Base-by-base conservation (phyloP, 1,284 basidiomycete species). In the Moesziomyces parantarcticus region DNA sequence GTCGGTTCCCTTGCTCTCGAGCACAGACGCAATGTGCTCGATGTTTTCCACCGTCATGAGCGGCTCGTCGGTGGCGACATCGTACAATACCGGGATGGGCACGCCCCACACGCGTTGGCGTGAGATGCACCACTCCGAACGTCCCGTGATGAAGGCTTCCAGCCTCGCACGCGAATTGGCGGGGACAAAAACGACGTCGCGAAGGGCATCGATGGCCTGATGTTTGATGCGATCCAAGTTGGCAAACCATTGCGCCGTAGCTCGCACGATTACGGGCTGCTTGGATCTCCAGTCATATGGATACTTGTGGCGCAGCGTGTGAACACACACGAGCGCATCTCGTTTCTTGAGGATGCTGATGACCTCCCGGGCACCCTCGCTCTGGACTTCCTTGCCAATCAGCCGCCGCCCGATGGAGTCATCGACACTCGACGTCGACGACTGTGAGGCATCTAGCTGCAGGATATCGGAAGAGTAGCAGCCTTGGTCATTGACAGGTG, bases 71-170 rank as follows among this genome's bases (percentile, higher is more conserved):
- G 89, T 89, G 1, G 87, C 86, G 1, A 87, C 84, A 75, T 92
- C 90, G 80, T 95, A 89, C 1, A 99, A 85, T 0, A 93, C 91
- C 0, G 95, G 96, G 65, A 99, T 97, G 1, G 97, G 97, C 1
- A 98, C 93, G 32, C 97, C 97, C 97, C 97, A 99, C 18, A 92
- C 91, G 18, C 97, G 91, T 83, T 99, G 97, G 3, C 97, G 91
- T 32, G 96, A 99, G 62, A 99, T 98, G 82, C 97, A 99, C 97
- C 97, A 99, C 85, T 99, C 97, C 0, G 93, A 94, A 5, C 97
- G 92, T 0, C 91, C 91, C 3, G 87, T 87, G 34, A 98, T 87
- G 83, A 94, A 97, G 0, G 93, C 87, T 71, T 92, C 90, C 5
- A 99, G 88, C 3, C 95, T 90, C 14, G 69, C 54, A 4, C 72